These are phyloP conservation scores for Annulohypoxylon maeteangense DNA, from an alignment of 495 filamentous ascomycete genomes.

Conservation along the genomic window DNA sequence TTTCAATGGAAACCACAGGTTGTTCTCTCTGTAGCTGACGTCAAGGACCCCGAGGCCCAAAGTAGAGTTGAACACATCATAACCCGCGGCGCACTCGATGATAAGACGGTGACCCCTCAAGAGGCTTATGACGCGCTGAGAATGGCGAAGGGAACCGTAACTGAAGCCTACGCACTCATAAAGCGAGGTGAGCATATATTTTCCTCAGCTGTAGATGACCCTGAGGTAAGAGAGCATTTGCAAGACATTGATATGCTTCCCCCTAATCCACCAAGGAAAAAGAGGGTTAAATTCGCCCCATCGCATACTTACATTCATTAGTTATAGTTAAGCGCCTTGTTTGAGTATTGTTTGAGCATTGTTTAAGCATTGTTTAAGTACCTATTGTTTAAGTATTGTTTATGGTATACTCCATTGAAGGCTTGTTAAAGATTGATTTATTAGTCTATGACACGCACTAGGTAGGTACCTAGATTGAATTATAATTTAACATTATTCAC, in stretches of 20 bases:
- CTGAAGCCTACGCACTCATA: not conserved
- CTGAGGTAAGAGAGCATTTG: not conserved
- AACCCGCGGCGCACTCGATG: not conserved
- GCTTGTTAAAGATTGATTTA: too few relatives aligned
- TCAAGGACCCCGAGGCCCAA: conserved; percentile 9
- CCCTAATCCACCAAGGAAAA: not conserved
- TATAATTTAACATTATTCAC: too few relatives aligned
- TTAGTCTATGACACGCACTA: too few relatives aligned
- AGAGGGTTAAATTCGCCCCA: not conserved
- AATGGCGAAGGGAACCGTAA: not conserved
- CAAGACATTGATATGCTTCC: not conserved
- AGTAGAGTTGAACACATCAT: conserved; percentile 7
- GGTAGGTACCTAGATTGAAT: too few relatives aligned
- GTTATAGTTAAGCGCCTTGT: too few relatives aligned
- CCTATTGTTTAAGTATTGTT: too few relatives aligned
- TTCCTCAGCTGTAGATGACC: not conserved
- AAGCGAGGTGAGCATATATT: not conserved
- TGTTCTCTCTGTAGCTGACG: not conserved
- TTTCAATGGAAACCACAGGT: not conserved
- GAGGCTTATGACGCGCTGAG: conserved; percentile 14
- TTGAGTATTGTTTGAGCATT: too few relatives aligned
- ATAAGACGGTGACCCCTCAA: not conserved
- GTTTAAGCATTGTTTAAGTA: too few relatives aligned
- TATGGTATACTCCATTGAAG: too few relatives aligned
- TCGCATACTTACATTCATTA: not conserved